phyloP scores from a whole-genome alignment of 2,329 filamentous ascomycete genomes.

The Colletotrichum tropicale region DNA sequence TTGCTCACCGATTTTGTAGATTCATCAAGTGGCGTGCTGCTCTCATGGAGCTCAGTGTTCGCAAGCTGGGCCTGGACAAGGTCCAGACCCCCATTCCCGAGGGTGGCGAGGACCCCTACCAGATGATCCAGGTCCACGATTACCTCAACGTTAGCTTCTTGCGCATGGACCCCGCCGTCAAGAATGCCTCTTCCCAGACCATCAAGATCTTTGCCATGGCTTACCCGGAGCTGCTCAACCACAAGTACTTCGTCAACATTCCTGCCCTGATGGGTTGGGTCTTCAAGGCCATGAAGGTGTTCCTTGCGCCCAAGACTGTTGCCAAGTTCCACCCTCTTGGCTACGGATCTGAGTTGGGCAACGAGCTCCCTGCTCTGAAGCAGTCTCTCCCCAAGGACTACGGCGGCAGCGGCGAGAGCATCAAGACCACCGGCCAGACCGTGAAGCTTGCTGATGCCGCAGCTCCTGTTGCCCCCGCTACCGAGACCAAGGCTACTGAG shows the following conservation, averaged over 20 bases:
- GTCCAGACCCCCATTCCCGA: constrained; percentile 76
- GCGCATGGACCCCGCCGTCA: constrained; percentile 77
- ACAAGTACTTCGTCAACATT: constrained; percentile 97
- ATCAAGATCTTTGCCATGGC: constrained; percentile 81
- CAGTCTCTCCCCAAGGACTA: constrained; percentile 75
- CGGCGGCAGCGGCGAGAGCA: constrained; percentile 69
- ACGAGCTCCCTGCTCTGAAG: constrained; percentile 63
- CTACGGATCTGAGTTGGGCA: constrained; percentile 72
- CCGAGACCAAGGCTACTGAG: constrained; percentile 21
- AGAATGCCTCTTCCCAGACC: constrained; percentile 65
- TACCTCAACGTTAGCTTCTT: constrained; percentile 89
- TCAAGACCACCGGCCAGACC: constrained; percentile 38
- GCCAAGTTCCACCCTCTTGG: constrained; percentile 82
- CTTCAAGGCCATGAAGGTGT: constrained; percentile 76
- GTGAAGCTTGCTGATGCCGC: constrained; percentile 29
- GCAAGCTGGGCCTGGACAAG: constrained; percentile 71
- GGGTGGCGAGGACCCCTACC: constrained; percentile 80
- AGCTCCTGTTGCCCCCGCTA: constrained; percentile 7
- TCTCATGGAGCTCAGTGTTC: constrained; percentile 86
- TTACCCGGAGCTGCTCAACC: constrained; percentile 82
- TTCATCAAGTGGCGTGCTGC: constrained; percentile 91
- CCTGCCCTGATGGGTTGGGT: constrained; percentile 91
- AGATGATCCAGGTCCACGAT: constrained; percentile 93
- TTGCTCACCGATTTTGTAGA: constrained; percentile 44
- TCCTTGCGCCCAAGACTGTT: constrained; percentile 74